Conservation (phyloP, 148 eudicot species). For the Amaranthus palmeri region DNA sequence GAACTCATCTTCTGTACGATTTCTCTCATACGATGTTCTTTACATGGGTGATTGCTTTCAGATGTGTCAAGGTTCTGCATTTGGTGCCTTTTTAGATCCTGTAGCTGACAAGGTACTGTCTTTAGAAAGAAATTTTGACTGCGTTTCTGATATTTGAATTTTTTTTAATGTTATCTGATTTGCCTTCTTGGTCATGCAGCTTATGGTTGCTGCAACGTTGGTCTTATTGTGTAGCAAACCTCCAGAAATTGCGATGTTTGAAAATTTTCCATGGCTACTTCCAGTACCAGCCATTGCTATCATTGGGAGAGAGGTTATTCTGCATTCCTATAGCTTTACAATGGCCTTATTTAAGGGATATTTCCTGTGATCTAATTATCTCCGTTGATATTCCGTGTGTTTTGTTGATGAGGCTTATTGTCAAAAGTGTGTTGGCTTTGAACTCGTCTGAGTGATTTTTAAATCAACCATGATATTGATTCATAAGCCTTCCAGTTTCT, state of each 20-base stretch:
- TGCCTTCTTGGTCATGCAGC: constrained; percentile 59
- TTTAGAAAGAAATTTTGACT: constrained; percentile 1
- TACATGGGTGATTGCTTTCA: constrained; percentile 28
- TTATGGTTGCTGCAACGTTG: constrained; percentile 96
- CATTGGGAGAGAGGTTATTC: constrained; percentile 88
- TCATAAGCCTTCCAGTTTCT: neutral
- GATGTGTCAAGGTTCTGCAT: constrained; percentile 81
- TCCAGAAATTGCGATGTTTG: constrained; percentile 53
- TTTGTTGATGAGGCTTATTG: neutral
- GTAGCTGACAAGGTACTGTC: constrained; percentile 90
- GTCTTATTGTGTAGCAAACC: constrained; percentile 88
- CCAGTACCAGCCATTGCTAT: constrained; percentile 85
- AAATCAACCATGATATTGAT: neutral
- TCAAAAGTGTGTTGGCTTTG: neutral
- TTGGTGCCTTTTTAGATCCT: constrained; percentile 98
- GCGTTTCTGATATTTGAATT: neutral
- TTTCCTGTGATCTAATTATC: neutral
- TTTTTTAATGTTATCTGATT: constrained; percentile 7
- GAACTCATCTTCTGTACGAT: constrained; percentile 2
- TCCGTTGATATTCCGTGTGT: neutral
- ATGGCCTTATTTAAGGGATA: neutral
- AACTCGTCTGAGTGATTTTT: neutral
- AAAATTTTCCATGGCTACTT: constrained; percentile 75
- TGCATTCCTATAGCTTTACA: constrained; percentile 12
- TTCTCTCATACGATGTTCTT: constrained; percentile 8